Evolutionary conservation across 148 eudicot genomes (phyloP).

Genomic region (Spergularia marina): DNA sequence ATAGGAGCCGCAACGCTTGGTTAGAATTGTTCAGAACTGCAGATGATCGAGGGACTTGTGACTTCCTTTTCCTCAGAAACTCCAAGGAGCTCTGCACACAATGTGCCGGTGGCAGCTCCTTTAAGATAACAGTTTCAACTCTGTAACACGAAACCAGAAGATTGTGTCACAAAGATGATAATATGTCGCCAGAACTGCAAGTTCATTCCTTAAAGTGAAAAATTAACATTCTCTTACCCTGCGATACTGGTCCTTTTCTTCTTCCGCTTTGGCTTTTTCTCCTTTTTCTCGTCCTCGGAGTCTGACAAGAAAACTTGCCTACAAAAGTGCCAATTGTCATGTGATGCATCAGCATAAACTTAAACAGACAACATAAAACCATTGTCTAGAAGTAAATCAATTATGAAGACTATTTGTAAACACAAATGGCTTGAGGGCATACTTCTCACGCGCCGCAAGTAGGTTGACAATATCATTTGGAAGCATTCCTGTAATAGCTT

Average conservation of each 20-base stretch:
- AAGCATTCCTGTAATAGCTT: constrained; percentile 58
- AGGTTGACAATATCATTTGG: constrained; percentile 70
- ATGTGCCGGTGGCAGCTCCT: constrained; percentile 63
- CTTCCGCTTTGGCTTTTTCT: constrained; percentile 41
- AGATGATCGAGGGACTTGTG: constrained; percentile 64
- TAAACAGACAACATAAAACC: background rate
- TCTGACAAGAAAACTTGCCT: constrained; percentile 89
- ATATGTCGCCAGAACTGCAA: background rate
- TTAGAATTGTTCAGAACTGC: constrained; percentile 78
- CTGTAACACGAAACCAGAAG: constrained; percentile 34
- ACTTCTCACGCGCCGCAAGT: constrained; percentile 86
- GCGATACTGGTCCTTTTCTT: constrained; percentile 55
- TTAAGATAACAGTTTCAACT: constrained; percentile 58
- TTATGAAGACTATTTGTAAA: background rate
- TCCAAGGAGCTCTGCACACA: constrained; percentile 74
- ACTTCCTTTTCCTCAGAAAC: constrained; percentile 70
- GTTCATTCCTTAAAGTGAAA: background rate
- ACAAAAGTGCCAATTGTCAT: constrained; percentile 18
- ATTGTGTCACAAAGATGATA: background rate
- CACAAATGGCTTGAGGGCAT: constrained; percentile 13
- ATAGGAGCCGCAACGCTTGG: constrained; percentile 76
- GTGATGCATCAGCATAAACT: background rate
- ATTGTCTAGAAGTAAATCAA: background rate
- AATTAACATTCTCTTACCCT: constrained; percentile 44
- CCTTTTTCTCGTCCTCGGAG: constrained; percentile 68